phyloP scores from a whole-genome alignment of 2,329 filamentous ascomycete species.

The Fusarium heterosporum region DNA sequence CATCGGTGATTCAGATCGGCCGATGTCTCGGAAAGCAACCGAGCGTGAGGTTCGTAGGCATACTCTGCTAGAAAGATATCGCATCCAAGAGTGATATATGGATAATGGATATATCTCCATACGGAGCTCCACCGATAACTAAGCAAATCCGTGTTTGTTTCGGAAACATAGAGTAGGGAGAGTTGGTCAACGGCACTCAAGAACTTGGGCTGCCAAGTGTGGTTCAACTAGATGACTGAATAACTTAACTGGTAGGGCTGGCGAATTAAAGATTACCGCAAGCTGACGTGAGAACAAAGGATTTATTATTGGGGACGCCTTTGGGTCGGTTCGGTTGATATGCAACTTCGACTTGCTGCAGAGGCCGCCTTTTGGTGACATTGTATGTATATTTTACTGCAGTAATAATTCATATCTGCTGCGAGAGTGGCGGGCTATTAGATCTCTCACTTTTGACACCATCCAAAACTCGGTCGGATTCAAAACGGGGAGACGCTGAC shows the following conservation, averaged over 20 bases:
- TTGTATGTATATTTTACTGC: neutral
- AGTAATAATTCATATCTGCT: neutral
- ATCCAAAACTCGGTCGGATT: constrained; percentile 1
- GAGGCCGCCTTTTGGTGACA: constrained; percentile 6
- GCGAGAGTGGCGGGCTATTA: constrained; percentile 12
- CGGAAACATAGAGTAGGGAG: neutral
- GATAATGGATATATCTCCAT: neutral
- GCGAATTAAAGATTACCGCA: constrained; percentile 1
- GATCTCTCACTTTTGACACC: neutral
- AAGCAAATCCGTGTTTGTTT: neutral
- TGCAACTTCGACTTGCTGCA: constrained; percentile 1
- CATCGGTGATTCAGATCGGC: constrained; percentile 8
- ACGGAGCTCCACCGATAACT: neutral
- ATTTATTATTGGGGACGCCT: neutral
- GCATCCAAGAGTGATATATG: neutral
- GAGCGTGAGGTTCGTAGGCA: constrained; percentile 9
- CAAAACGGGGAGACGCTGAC: constrained; percentile 15
- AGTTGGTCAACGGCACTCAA: neutral
- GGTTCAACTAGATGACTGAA: neutral
- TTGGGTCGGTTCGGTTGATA: constrained; percentile 14
- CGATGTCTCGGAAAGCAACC: constrained; percentile 31
- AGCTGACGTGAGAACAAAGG: constrained; percentile 38
- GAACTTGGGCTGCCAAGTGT: neutral
- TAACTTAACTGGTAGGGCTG: constrained; percentile 9
- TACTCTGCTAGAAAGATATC: neutral